Percentiles rank a stretch among this genome's conserved stretches.
These are phyloP conservation scores for Suillus subluteus DNA, from an alignment of 768 basidiomycete species.

Conservation along the genomic window DNA sequence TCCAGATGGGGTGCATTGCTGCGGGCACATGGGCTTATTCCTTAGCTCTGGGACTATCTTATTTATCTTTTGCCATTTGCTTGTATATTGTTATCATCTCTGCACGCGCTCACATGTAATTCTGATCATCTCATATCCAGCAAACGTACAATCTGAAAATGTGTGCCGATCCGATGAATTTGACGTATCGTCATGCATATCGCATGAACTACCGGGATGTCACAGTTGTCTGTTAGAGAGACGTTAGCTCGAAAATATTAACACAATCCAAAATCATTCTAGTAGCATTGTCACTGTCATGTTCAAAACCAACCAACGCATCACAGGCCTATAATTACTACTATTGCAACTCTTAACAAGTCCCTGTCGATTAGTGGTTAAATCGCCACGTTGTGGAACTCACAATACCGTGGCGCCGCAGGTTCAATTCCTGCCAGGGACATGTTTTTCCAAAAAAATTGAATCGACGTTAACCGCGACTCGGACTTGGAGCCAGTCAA, in stretches of 20 bases:
- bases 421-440: conserved; percentile 44
- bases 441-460: conserved; percentile 24
- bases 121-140: not conserved
- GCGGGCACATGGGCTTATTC: conserved; percentile 47
- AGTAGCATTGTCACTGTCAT: not conserved
- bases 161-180: not conserved
- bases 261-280: not conserved
- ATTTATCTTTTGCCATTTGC: conserved; percentile 8
- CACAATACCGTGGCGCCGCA: conserved; percentile 41
- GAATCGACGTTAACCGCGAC: no score
- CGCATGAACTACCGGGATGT: not conserved
- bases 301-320: not conserved
- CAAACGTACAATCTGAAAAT: not conserved
- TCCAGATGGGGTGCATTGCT: conserved; percentile 71
- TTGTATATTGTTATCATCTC: conserved; percentile 11
- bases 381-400: conserved; percentile 45
- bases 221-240: not conserved
- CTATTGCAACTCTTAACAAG: conserved; percentile 10
- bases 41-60: conserved; percentile 26
- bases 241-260: no score
- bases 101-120: not conserved
- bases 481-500: no score
- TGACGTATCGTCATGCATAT: not conserved
- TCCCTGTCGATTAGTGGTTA: conserved; percentile 49
- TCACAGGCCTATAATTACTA: not conserved